Base-by-base conservation (phyloP, 1,139 yeast species). In the Lodderomyces theae region DNA sequence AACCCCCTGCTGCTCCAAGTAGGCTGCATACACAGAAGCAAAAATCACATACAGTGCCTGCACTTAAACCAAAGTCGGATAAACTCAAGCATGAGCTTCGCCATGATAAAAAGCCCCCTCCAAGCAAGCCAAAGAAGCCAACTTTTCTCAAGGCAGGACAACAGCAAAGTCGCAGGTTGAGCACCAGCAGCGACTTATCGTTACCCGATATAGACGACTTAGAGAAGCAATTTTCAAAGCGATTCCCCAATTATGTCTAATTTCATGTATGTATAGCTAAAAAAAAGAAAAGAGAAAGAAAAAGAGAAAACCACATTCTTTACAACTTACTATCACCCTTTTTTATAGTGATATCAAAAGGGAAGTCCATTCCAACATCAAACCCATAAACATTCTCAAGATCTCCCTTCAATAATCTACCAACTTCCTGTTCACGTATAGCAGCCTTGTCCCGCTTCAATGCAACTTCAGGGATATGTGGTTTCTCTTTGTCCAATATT, bases 51-150 rank as follows among this genome's bases (percentile, higher is more conserved):
- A n/a, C 13, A 5, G 15, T n/a, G 5, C 26, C 36, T 22, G n/a
- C 36, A 16, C n/a, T 22, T 10, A 22, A 19, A 16, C n/a, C 17
- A 13, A 22, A 23, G 10, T 21, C 35, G 16, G 18, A 37, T 8
- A 23, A 15, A 12, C 38, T 22, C 28, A 33, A 37, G 17, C 38
- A 17, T 9, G 11, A 16, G 9, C 34, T 18, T n/a, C 25, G 21
- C 9, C 12, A 21, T 5, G 30, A 38, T 18, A 22, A 35, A 13
- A 72, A 71, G 49, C 68, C 68, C 25, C 77, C 81, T 4, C 85
- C 85, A 9, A 82, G 85, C 11, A 77, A 76, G 46, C 86, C 86
- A 2, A 69, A 65, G 46, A 81, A 82, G 48, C 88, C 89, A 2
- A 54, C 55, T 3, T 75, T 77, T 53, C 63, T 82, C 47, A 76